Evolutionary conservation across 2,329 filamentous ascomycete species (phyloP).

Genomic region (Pseudogymnoascus sp.): DNA sequence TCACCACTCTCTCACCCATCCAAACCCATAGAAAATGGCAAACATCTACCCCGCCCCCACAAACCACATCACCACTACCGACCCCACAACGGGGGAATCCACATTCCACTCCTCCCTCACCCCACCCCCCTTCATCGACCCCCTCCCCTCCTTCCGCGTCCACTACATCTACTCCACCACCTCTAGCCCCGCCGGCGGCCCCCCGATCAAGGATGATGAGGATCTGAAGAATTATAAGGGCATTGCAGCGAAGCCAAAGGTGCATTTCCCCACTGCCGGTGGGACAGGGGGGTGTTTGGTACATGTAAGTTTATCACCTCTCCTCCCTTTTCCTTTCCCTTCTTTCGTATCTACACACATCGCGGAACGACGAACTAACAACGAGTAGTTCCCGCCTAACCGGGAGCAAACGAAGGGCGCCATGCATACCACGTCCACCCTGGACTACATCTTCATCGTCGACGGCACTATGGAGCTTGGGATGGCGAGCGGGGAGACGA

Average conservation of each 20-base stretch:
- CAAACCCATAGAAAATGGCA: background rate
- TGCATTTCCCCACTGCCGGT: background rate
- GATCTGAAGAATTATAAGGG: background rate
- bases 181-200: background rate
- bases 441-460: slow-evolving; percentile 35
- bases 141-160: background rate
- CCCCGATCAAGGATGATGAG: background rate
- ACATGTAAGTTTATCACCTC: background rate
- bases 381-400: background rate
- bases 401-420: slow-evolving; percentile 11
- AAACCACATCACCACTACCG: background rate
- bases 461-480: slow-evolving; percentile 32
- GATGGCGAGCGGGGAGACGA: slow-evolving; percentile 35
- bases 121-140: background rate
- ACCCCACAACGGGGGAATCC: background rate
- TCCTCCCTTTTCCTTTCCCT: background rate
- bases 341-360: background rate
- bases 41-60: background rate
- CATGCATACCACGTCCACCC: slow-evolving; percentile 35
- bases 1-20: background rate
- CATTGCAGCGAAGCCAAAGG: background rate
- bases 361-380: background rate
- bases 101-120: background rate
- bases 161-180: slow-evolving; percentile 3
- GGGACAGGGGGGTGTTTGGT: background rate